Conservation (phyloP, 1,284 basidiomycete genomes). For the Entoloma clypeatum region DNA sequence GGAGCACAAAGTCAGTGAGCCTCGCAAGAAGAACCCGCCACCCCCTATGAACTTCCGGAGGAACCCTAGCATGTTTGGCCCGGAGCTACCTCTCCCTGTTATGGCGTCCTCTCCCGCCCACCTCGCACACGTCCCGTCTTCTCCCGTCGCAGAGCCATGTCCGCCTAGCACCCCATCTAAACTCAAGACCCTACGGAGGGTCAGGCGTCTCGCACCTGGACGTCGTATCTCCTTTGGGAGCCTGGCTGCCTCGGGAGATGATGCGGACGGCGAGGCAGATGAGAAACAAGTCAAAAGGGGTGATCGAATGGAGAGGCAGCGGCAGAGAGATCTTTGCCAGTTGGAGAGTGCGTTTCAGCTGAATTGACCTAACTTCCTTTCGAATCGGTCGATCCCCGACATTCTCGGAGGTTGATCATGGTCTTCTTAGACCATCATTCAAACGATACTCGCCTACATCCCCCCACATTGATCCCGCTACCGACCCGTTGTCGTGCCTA, state of each 20-base stretch:
- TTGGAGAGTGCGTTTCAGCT: constrained; percentile 62
- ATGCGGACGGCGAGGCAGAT: constrained; percentile 29
- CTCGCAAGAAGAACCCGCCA: constrained; percentile 3
- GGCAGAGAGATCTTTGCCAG: constrained; percentile 24
- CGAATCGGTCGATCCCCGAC: no score
- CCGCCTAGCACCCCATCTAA: constrained; percentile 21
- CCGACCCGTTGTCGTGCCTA: no score
- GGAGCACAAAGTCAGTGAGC: constrained; percentile 11
- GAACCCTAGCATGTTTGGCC: constrained; percentile 59
- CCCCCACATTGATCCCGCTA: no score
- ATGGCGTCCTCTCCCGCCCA: constrained; percentile 12
- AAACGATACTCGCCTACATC: no score
- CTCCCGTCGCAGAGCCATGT: constrained; percentile 13
- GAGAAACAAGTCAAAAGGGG: constrained; percentile 35
- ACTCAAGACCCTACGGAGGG: constrained; percentile 36
- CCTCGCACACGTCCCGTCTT: constrained; percentile 1
- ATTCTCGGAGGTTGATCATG: no score
- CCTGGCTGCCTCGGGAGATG: constrained; percentile 30
- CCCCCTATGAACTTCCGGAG: constrained; percentile 45
- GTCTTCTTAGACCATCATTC: no score
- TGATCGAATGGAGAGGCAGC: constrained; percentile 25
- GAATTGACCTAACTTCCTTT: constrained; percentile 33
- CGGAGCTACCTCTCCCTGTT: constrained; percentile 37
- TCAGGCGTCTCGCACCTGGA: constrained; percentile 37
- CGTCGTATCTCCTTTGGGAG: constrained; percentile 51